A percentile compares a stretch with the other conserved stretches of the same genome.
phyloP scores from a whole-genome alignment of 2,329 filamentous ascomycete species.

The Monosporascus sp. region DNA sequence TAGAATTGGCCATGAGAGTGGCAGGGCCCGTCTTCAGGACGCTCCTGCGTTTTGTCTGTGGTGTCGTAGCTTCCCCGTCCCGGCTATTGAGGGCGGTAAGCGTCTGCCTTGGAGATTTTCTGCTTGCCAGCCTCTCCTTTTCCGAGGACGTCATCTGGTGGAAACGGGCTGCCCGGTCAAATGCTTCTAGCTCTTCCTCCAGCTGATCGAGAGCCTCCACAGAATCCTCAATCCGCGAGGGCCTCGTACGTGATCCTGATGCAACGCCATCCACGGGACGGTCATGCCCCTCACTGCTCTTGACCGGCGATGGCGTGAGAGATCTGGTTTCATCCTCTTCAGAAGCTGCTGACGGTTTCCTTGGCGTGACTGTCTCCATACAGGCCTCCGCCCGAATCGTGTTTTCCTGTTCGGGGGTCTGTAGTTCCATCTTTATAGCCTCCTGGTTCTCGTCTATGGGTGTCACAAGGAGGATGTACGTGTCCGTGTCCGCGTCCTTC shows the following conservation, averaged over 20 bases:
- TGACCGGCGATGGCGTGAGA: slow-evolving; percentile 13
- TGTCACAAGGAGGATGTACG: slow-evolving; percentile 38
- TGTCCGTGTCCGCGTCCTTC: slow-evolving; percentile 27
- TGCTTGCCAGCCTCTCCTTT: slow-evolving; percentile 3
- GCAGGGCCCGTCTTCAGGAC: slow-evolving; percentile 27
- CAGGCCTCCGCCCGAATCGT: slow-evolving; percentile 16
- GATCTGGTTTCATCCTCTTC: slow-evolving; percentile 7
- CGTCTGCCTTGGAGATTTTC: slow-evolving; percentile 5
- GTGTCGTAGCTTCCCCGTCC: slow-evolving; percentile 17
- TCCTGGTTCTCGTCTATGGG: slow-evolving; percentile 21
- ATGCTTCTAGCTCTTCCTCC: slow-evolving; percentile 56
- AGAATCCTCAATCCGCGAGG: slow-evolving; percentile 56
- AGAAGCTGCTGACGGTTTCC: slow-evolving; percentile 6
- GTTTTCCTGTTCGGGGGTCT: slow-evolving; percentile 4
- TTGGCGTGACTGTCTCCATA: slow-evolving; percentile 10
- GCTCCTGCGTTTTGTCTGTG: slow-evolving; percentile 17
- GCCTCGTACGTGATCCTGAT: slow-evolving; percentile 26
- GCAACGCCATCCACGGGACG: slow-evolving; percentile 33
- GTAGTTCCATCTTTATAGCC: slow-evolving; percentile 11
- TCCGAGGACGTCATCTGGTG: slow-evolving; percentile 14
- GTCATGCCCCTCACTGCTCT: slow-evolving; percentile 24
- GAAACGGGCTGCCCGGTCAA: slow-evolving; percentile 29
- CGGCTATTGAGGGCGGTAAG: slow-evolving; percentile 7
- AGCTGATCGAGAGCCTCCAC: slow-evolving; percentile 57
- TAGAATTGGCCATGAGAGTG: slow-evolving; percentile 37